Conservation (phyloP, 2,329 filamentous ascomycete species). For the Colletotrichum cuscutae region DNA sequence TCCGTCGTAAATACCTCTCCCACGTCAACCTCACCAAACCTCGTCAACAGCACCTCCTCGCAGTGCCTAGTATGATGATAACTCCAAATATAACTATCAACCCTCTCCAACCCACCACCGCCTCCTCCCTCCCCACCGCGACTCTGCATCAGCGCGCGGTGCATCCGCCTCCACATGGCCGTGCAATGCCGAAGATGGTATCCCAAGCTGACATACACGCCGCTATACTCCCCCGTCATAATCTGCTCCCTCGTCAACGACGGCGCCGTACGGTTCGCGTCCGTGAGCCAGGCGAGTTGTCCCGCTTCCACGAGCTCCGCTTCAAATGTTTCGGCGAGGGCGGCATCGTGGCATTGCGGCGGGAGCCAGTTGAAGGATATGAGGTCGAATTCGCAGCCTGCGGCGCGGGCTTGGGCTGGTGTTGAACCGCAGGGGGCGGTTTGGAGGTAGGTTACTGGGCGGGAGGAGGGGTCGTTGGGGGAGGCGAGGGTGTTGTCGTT, state of each 20-base stretch:
- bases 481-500: slow-evolving; percentile 32
- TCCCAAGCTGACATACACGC: slow-evolving; percentile 17
- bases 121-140: neutral
- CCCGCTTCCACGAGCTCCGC: slow-evolving; percentile 1
- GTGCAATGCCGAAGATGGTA: slow-evolving; percentile 32
- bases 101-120: slow-evolving; percentile 16
- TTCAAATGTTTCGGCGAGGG: slow-evolving; percentile 18
- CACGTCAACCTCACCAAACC: neutral
- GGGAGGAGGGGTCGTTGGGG: neutral
- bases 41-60: slow-evolving; percentile 26
- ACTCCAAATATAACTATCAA: slow-evolving; percentile 27
- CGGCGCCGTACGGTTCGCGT: neutral
- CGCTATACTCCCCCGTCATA: slow-evolving; percentile 14
- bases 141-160: slow-evolving; percentile 21
- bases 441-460: slow-evolving; percentile 9
- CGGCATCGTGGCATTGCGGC: slow-evolving; percentile 21
- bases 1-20: slow-evolving; percentile 19
- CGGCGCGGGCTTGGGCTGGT: slow-evolving; percentile 19
- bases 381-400: slow-evolving; percentile 30
- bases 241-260: slow-evolving; percentile 8
- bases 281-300: slow-evolving; percentile 17
- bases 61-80: slow-evolving; percentile 32
- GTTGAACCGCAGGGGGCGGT: slow-evolving; percentile 17
- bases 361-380: slow-evolving; percentile 33
- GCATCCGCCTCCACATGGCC: slow-evolving; percentile 30